Conservation (phyloP, 2,329 filamentous ascomycete species). For the Orbilia javanica region DNA sequence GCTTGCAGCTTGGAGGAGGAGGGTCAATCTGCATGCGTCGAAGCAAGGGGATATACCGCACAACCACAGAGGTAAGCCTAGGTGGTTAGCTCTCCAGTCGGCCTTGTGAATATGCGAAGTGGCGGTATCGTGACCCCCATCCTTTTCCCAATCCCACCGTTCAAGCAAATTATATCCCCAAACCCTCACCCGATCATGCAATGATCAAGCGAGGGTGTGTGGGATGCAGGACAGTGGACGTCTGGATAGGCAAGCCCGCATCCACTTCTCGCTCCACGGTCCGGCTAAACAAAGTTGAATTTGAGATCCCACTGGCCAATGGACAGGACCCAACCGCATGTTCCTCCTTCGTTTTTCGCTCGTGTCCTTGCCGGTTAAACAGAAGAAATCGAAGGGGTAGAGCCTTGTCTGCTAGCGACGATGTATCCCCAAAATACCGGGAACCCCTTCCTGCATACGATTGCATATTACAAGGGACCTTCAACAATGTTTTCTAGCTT, state of each 20-base stretch:
- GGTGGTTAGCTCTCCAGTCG: not conserved
- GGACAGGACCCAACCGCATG: too few species aligned
- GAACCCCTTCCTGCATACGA: not conserved
- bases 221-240: conserved; percentile 1
- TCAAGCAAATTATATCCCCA: not conserved
- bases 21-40: not conserved
- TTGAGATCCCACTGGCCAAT: not conserved
- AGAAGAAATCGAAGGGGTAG: not conserved
- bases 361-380: too few species aligned
- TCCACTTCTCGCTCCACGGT: not conserved
- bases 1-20: not conserved
- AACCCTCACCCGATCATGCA: conserved; percentile 1
- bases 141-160: not conserved
- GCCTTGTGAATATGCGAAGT: not conserved
- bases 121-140: conserved; percentile 27
- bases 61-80: too few species aligned
- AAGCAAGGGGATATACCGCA: conserved; percentile 5
- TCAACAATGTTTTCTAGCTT: not conserved
- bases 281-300: conserved; percentile 16
- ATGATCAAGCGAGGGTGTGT: conserved; percentile 12
- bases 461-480: not conserved
- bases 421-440: conserved; percentile 18
- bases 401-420: conserved; percentile 20
- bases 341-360: not conserved
- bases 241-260: not conserved